Evolutionary conservation across 306 rosid genomes (phyloP).

Genomic region (Sicyos baderoa): DNA sequence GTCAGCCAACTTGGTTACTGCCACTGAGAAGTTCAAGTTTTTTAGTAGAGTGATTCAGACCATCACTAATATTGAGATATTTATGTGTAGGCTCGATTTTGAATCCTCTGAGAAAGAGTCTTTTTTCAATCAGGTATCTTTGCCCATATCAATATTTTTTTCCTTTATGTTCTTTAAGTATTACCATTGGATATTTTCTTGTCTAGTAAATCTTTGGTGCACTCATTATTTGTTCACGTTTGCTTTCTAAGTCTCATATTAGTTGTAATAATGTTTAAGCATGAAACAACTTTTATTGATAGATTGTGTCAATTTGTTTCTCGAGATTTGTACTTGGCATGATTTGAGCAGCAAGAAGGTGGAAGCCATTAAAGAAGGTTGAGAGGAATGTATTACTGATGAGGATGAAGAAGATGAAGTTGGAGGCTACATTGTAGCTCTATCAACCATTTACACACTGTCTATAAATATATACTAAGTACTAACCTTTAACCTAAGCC

Average conservation of each 20-base stretch:
- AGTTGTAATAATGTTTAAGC: neutral
- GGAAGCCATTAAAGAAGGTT: too few relatives aligned
- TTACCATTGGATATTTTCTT: neutral
- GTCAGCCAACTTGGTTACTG: neutral
- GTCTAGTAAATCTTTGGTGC: neutral
- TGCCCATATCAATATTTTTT: neutral
- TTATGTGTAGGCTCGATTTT: conserved; percentile 63
- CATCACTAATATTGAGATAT: neutral
- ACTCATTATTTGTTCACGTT: neutral
- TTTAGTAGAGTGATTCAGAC: neutral
- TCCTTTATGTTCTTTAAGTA: neutral
- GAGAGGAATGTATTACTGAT: too few relatives aligned
- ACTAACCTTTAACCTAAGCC: too few relatives aligned
- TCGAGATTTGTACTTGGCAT: too few relatives aligned
- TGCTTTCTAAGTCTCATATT: neutral
- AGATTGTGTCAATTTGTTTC: too few relatives aligned
- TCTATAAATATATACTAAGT: too few relatives aligned
- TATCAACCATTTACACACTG: too few relatives aligned
- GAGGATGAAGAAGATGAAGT: too few relatives aligned
- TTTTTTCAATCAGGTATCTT: conserved; percentile 71
- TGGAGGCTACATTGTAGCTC: too few relatives aligned
- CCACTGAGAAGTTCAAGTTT: neutral
- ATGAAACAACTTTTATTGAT: neutral
- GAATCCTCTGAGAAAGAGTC: conserved; percentile 55
- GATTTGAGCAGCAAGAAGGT: too few relatives aligned